Evolutionary conservation across 1,284 basidiomycete species (phyloP).

Genomic region (Moniliella sp.): DNA sequence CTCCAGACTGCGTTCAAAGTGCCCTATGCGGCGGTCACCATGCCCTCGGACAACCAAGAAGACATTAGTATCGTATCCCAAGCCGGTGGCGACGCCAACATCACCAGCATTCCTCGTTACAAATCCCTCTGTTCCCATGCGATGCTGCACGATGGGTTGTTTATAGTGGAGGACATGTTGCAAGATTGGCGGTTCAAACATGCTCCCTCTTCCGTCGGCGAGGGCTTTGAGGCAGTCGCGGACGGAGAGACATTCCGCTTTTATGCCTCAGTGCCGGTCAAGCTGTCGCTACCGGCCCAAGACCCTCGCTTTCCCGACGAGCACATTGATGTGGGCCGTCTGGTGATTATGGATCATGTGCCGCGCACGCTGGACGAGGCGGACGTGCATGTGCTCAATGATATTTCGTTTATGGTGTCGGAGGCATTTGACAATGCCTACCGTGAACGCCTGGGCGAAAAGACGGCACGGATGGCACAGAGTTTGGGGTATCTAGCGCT

Average conservation of each 20-base stretch:
- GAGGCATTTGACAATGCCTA: conserved; percentile 15
- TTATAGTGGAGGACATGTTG: conserved; percentile 8
- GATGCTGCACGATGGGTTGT: conserved; percentile 12
- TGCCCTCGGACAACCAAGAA: conserved; percentile 1
- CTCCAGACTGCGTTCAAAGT: background rate
- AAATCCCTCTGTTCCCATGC: conserved; percentile 13
- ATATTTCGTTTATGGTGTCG: conserved; percentile 13
- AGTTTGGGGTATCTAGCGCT: conserved; percentile 7
- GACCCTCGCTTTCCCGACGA: conserved; percentile 2
- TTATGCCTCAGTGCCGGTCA: conserved; percentile 16
- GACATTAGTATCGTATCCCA: conserved; percentile 11
- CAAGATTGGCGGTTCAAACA: conserved; percentile 14
- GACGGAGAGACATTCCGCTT: conserved; percentile 11
- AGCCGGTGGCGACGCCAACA: conserved; percentile 4
- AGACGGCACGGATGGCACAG: conserved; percentile 10
- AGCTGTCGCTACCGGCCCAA: conserved; percentile 2
- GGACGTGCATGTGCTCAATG: conserved; percentile 9
- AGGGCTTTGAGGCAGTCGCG: conserved; percentile 5
- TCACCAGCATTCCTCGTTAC: conserved; percentile 3
- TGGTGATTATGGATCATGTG: conserved; percentile 10
- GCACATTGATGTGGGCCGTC: conserved; percentile 9
- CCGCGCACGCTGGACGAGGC: conserved; percentile 10
- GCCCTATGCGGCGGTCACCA: background rate
- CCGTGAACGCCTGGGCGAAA: conserved; percentile 6
- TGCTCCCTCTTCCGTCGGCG: conserved; percentile 6